Evolutionary conservation across 2,329 filamentous ascomycete species (phyloP).

Genomic region (Fusarium sp.): DNA sequence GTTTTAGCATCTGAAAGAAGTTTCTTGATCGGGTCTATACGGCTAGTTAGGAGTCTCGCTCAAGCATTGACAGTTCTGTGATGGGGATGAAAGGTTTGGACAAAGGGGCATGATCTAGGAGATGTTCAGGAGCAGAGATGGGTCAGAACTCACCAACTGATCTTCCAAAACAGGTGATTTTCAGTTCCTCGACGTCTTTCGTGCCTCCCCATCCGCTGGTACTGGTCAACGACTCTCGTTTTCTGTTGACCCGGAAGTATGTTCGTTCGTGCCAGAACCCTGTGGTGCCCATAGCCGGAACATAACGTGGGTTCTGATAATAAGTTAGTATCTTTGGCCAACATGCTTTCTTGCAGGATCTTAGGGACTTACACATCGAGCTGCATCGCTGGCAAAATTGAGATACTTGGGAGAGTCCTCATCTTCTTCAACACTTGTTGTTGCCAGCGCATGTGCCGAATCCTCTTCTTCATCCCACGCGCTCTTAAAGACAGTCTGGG

Average conservation of each 20-base stretch:
- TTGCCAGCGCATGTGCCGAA: slow-evolving; percentile 56
- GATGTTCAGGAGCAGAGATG: background rate
- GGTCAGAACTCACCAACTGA: slow-evolving; percentile 49
- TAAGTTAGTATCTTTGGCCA: background rate
- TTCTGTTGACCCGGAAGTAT: slow-evolving; percentile 65
- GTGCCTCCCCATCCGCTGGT: slow-evolving; percentile 56
- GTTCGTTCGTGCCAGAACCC: slow-evolving; percentile 68
- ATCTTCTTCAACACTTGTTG: slow-evolving; percentile 56
- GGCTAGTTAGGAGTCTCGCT: background rate
- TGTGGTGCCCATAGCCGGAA: slow-evolving; percentile 68
- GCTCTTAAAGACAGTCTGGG: slow-evolving; percentile 68
- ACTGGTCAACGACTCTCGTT: slow-evolving; percentile 59
- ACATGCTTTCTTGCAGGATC: background rate
- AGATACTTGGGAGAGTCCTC: slow-evolving; percentile 61
- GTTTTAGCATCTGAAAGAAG: slow-evolving; percentile 69
- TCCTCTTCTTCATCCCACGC: slow-evolving; percentile 71
- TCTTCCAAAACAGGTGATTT: slow-evolving; percentile 69
- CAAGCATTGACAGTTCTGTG: background rate
- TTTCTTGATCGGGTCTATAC: slow-evolving; percentile 66
- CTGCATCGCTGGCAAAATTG: slow-evolving; percentile 73
- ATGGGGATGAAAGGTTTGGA: background rate
- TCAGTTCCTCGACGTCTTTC: slow-evolving; percentile 67
- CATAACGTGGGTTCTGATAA: slow-evolving; percentile 63
- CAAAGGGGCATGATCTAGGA: background rate
- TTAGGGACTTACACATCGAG: slow-evolving; percentile 59